phyloP scores from a whole-genome alignment of 495 filamentous ascomycete species.

The Aspergillus heteromorphus region DNA sequence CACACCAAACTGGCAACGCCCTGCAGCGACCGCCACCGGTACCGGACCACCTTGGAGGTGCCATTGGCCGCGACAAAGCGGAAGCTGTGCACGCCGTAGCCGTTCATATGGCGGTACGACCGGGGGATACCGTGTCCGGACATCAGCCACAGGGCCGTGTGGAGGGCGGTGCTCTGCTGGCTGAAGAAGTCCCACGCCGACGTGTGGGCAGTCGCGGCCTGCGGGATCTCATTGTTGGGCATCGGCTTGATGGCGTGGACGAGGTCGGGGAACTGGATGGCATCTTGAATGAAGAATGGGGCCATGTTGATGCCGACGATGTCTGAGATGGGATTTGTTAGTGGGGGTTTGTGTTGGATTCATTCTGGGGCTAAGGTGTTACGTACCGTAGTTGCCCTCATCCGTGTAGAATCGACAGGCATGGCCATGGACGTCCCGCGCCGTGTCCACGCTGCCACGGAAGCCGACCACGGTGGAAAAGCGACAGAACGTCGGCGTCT shows the following conservation, averaged over 20 bases:
- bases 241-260: slow-evolving; percentile 66
- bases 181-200: slow-evolving; percentile 71
- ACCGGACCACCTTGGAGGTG: slow-evolving; percentile 59
- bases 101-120: slow-evolving; percentile 62
- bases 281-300: slow-evolving; percentile 43
- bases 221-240: slow-evolving; percentile 63
- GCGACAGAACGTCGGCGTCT: slow-evolving; percentile 65
- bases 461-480: slow-evolving; percentile 69
- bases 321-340: slow-evolving; percentile 34
- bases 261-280: slow-evolving; percentile 37
- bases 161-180: slow-evolving; percentile 54
- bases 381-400: slow-evolving; percentile 63
- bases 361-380: not conserved
- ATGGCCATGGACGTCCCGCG: slow-evolving; percentile 68
- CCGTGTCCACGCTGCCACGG: slow-evolving; percentile 61
- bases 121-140: slow-evolving; percentile 66
- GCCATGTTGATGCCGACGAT: slow-evolving; percentile 39
- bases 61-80: slow-evolving; percentile 61
- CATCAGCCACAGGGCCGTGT: slow-evolving; percentile 61
- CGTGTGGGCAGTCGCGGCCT: slow-evolving; percentile 64
- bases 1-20: slow-evolving; percentile 62
- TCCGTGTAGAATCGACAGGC: slow-evolving; percentile 67
- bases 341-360: not conserved
- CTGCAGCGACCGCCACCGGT: slow-evolving; percentile 60
- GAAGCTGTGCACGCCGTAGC: slow-evolving; percentile 66